These are phyloP conservation scores for Mycena alexandri DNA, from an alignment of 768 basidiomycete genomes.

Conservation along the genomic window DNA sequence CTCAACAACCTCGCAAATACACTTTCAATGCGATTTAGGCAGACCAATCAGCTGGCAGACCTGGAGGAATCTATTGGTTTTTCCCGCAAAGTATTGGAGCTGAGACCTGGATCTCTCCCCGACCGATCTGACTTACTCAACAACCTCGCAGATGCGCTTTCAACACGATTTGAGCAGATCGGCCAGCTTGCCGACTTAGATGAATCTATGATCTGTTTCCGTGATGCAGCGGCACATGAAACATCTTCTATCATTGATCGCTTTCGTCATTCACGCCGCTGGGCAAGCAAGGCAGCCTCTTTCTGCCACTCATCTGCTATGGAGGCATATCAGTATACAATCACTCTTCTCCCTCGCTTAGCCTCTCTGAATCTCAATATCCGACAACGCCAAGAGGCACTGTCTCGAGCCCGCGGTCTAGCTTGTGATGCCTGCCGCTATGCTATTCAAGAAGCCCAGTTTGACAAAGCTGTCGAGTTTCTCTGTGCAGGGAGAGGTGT, in stretches of 20 bases:
- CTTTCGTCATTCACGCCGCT: constrained; percentile 11
- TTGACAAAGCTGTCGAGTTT: constrained; percentile 17
- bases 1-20: constrained; percentile 5
- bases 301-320: constrained; percentile 17
- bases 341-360: constrained; percentile 17
- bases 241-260: constrained; percentile 16
- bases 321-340: constrained; percentile 15
- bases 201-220: neutral
- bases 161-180: constrained; percentile 25
- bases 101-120: neutral
- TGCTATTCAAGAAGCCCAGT: constrained; percentile 17
- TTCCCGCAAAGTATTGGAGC: constrained; percentile 18
- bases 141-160: constrained; percentile 29
- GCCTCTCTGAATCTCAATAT: constrained; percentile 16
- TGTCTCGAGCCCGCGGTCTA: constrained; percentile 11
- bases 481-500: constrained; percentile 17
- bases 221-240: constrained; percentile 10
- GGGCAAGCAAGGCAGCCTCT: constrained; percentile 13
- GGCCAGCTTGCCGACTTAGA: constrained; percentile 17
- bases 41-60: constrained; percentile 8
- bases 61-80: constrained; percentile 17
- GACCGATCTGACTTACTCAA: constrained; percentile 23
- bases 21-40: neutral
- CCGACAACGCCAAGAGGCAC: constrained; percentile 14
- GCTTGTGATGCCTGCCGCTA: constrained; percentile 19